Percentiles rank a stretch among this genome's conserved stretches.
phyloP scores from a whole-genome alignment of 139 green algal genomes.

The Pleodorina starrii region DNA sequence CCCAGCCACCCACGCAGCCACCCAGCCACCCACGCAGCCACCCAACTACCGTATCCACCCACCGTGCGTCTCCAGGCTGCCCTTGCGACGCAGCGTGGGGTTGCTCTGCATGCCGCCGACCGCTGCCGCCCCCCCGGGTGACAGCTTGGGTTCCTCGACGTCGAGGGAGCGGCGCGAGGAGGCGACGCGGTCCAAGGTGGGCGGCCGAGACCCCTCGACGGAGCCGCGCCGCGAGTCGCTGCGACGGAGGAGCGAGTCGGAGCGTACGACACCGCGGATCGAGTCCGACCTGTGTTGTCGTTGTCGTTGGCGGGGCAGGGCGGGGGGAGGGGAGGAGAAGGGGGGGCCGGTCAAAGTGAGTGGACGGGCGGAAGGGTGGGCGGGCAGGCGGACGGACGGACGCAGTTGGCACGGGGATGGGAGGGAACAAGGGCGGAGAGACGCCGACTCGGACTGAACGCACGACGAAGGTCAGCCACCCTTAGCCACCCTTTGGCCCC shows the following conservation, averaged over 20 bases:
- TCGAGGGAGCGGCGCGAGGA: neutral
- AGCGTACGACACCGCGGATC: neutral
- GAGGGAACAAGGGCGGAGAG: no score
- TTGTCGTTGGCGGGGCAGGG: no score
- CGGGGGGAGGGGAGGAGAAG: no score
- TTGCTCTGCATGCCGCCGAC: neutral
- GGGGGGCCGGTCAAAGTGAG: no score
- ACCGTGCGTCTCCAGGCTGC: neutral
- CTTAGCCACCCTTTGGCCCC: no score
- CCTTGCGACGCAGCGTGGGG: slow-evolving; percentile 27
- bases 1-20: no score
- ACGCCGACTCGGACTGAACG: no score
- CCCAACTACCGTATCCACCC: neutral
- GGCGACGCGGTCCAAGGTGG: neutral
- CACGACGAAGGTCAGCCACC: no score
- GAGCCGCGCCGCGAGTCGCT: neutral
- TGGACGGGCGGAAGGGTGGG: no score
- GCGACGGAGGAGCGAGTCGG: slow-evolving; percentile 2
- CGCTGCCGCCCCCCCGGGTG: neutral
- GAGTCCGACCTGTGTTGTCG: neutral
- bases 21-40: no score
- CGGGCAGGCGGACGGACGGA: no score
- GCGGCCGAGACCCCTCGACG: neutral
- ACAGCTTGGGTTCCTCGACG: neutral
- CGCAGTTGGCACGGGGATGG: no score